Evolutionary conservation across 2,329 filamentous ascomycete species (phyloP).

Genomic region (Aspergillus texensis): DNA sequence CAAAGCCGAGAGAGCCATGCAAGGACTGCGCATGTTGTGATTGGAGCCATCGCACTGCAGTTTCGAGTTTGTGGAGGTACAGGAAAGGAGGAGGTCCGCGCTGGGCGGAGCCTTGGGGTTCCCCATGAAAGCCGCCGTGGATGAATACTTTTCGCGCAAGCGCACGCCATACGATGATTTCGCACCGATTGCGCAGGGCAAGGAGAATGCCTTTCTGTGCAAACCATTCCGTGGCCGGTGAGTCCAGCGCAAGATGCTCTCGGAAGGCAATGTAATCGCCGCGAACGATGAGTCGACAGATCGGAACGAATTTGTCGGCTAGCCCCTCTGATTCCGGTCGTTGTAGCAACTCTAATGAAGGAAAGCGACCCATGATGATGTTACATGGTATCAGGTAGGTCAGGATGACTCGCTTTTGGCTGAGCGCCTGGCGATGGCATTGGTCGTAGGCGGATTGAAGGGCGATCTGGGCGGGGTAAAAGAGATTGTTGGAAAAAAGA

Average conservation of each 20-base stretch:
- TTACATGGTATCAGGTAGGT: constrained; percentile 83
- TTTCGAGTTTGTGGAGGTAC: constrained; percentile 69
- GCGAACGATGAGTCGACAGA: constrained; percentile 70
- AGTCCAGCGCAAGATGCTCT: constrained; percentile 60
- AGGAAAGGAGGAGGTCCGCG: constrained; percentile 69
- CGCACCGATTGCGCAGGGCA: constrained; percentile 73
- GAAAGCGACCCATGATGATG: constrained; percentile 81
- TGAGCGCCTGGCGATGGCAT: constrained; percentile 60
- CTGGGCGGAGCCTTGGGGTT: constrained; percentile 40
- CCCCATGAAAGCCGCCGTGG: constrained; percentile 72
- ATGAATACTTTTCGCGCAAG: constrained; percentile 78
- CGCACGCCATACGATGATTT: constrained; percentile 81
- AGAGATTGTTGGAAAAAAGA: constrained; percentile 82
- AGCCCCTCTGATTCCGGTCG: constrained; percentile 71
- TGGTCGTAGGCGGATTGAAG: constrained; percentile 80
- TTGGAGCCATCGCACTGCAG: constrained; percentile 67
- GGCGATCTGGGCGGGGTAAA: constrained; percentile 72
- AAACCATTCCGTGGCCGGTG: constrained; percentile 69
- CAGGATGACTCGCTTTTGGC: constrained; percentile 77
- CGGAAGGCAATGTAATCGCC: constrained; percentile 79
- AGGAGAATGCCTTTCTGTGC: constrained; percentile 74
- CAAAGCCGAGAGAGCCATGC: constrained; percentile 7
- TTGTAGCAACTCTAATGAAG: constrained; percentile 65
- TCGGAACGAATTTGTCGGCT: constrained; percentile 67
- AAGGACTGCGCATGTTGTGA: constrained; percentile 25